Evolutionary conservation across 306 rosid species (phyloP).

Genomic region (Vigna radiata): DNA sequence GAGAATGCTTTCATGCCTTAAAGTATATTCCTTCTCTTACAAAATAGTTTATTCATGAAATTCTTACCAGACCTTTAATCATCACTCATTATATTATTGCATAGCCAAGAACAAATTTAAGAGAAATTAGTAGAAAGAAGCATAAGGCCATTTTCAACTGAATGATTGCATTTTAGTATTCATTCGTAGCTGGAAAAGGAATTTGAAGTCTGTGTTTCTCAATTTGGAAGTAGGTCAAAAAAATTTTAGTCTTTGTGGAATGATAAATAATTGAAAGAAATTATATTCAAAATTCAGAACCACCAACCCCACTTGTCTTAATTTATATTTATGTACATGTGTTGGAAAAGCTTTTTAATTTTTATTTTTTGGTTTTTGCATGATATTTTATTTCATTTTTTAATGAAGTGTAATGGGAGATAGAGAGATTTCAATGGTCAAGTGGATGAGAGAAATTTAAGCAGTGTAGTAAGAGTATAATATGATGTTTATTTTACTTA

Average conservation of each 20-base stretch:
- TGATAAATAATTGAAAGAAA: constrained; percentile 18
- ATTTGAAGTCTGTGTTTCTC: constrained; percentile 22
- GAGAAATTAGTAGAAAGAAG: neutral
- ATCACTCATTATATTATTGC: neutral
- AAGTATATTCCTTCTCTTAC: constrained; percentile 31
- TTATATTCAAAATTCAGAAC: neutral
- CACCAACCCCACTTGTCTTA: too few relatives aligned
- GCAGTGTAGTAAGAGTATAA: too few relatives aligned
- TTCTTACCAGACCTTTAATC: neutral
- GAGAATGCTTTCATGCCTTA: neutral
- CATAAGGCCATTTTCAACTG: neutral
- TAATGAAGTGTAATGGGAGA: too few relatives aligned
- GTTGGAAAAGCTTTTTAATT: too few relatives aligned
- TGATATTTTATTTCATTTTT: too few relatives aligned
- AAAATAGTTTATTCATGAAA: constrained; percentile 22
- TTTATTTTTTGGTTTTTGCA: too few relatives aligned
- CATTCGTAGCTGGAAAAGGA: neutral
- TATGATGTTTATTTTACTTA: too few relatives aligned
- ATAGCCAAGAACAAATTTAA: constrained; percentile 12
- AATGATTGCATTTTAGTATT: neutral
- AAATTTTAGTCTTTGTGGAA: neutral
- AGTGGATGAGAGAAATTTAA: too few relatives aligned
- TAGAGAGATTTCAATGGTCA: too few relatives aligned
- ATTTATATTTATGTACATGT: too few relatives aligned
- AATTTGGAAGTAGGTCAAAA: neutral